Evolutionary conservation across 2,329 filamentous ascomycete genomes (phyloP).

Genomic region (Aspergillus transmontanensis): DNA sequence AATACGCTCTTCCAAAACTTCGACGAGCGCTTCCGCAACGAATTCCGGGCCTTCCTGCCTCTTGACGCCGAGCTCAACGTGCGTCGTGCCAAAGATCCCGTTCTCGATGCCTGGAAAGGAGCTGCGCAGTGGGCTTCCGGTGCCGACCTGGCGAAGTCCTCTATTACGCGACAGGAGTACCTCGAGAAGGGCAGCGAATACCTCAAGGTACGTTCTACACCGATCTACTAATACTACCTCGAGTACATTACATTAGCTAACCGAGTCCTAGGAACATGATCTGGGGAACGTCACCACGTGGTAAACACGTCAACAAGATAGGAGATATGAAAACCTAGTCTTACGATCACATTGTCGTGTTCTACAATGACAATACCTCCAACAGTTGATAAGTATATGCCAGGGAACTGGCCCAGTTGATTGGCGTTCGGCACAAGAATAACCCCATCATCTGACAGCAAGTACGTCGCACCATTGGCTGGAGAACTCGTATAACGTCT

Average conservation of each 20-base stretch:
- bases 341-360: neutral
- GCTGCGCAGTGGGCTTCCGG: constrained; percentile 77
- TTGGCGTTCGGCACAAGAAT: neutral
- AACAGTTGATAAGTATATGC: neutral
- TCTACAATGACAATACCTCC: neutral
- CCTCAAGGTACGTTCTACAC: constrained; percentile 65
- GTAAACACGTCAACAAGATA: constrained; percentile 14
- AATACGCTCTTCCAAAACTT: constrained; percentile 85
- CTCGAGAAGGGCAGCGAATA: constrained; percentile 91
- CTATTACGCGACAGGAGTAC: constrained; percentile 80
- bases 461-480: neutral
- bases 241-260: constrained; percentile 13
- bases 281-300: constrained; percentile 39
- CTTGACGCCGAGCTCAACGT: constrained; percentile 68
- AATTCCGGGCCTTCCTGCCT: constrained; percentile 73
- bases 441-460: neutral
- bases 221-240: neutral
- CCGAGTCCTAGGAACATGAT: constrained; percentile 37
- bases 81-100: constrained; percentile 71
- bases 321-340: neutral
- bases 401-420: constrained; percentile 5
- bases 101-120: constrained; percentile 91
- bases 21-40: constrained; percentile 75
- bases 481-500: neutral
- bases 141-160: constrained; percentile 62